A percentile compares a stretch with the other conserved stretches of the same genome.
phyloP scores from a whole-genome alignment of 1,139 yeast species.

The Pichia sp. region DNA sequence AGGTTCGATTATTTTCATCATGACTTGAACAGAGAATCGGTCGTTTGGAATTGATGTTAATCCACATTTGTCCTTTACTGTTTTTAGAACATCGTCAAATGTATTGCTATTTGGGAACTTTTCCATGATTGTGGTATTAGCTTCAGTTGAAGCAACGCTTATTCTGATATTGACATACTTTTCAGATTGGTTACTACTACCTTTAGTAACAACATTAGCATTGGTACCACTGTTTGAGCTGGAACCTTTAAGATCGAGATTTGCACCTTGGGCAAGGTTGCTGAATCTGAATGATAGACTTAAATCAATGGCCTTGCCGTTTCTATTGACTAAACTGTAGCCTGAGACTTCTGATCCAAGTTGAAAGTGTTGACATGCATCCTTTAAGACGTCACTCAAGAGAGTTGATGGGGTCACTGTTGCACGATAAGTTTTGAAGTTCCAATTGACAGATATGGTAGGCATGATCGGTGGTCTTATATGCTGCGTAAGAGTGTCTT shows the following conservation, averaged over 20 bases:
- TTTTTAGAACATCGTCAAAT: background rate
- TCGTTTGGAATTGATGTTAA: background rate
- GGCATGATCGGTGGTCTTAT: too few species aligned
- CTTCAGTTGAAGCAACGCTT: background rate
- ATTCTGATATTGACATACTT: slow-evolving; percentile 8
- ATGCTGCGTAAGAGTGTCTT: too few species aligned
- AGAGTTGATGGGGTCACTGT: slow-evolving; percentile 10
- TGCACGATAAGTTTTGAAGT: slow-evolving; percentile 4
- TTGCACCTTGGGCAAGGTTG: slow-evolving; percentile 32
- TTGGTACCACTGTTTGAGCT: slow-evolving; percentile 23
- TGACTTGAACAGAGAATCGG: slow-evolving; percentile 16
- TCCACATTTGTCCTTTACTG: background rate
- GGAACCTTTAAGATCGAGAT: slow-evolving; percentile 22
- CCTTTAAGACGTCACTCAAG: slow-evolving; percentile 10
- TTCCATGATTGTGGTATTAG: background rate
- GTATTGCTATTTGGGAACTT: background rate
- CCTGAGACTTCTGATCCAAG: background rate
- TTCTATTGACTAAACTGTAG: background rate
- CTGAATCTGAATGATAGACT: slow-evolving; percentile 31
- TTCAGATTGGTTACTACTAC: background rate
- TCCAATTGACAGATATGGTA: slow-evolving; percentile 4
- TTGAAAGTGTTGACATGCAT: slow-evolving; percentile 13
- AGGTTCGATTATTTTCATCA: slow-evolving; percentile 8
- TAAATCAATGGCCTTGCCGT: slow-evolving; percentile 20
- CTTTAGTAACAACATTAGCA: slow-evolving; percentile 19